A percentile compares a stretch with the other conserved stretches of the same genome.
Conservation (phyloP, 805 yeast species). For the Limtongia smithiae region DNA sequence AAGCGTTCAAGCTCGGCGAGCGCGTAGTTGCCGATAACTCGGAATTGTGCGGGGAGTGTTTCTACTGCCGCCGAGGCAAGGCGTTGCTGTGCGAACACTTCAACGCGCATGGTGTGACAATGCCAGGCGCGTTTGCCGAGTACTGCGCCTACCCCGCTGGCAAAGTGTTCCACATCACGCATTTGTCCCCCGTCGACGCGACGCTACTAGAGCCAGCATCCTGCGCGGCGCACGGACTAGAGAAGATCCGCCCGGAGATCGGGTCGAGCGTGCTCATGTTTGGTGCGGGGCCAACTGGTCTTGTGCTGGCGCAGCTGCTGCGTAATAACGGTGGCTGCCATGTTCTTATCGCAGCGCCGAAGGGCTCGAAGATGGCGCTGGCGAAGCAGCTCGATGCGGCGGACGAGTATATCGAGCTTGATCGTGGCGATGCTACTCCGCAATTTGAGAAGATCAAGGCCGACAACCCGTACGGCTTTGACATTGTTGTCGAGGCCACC, state of each 20-base stretch:
- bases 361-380: conserved; percentile 23
- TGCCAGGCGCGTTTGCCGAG: conserved; percentile 28
- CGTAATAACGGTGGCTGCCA: conserved; percentile 28
- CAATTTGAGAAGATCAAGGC: conserved; percentile 20
- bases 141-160: conserved; percentile 28
- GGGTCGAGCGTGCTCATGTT: conserved; percentile 27
- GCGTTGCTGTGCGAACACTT: conserved; percentile 26
- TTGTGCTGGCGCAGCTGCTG: conserved; percentile 25
- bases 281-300: conserved; percentile 29
- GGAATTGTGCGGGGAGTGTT: conserved; percentile 25
- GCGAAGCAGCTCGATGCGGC: conserved; percentile 23
- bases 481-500: conserved; percentile 28
- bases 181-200: conserved; percentile 22
- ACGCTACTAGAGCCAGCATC: conserved; percentile 28
- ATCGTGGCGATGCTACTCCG: conserved; percentile 17
- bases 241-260: conserved; percentile 25
- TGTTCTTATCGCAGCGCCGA: conserved; percentile 25
- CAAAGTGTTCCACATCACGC: conserved; percentile 25
- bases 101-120: conserved; percentile 25
- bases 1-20: conserved; percentile 18
- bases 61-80: conserved; percentile 27
- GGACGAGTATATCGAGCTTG: conserved; percentile 24
- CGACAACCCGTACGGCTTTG: conserved; percentile 26
- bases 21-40: conserved; percentile 28
- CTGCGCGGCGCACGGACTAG: conserved; percentile 27